These are phyloP conservation scores for Naganishia friedmannii DNA, from an alignment of 768 basidiomycete genomes.

Conservation along the genomic window DNA sequence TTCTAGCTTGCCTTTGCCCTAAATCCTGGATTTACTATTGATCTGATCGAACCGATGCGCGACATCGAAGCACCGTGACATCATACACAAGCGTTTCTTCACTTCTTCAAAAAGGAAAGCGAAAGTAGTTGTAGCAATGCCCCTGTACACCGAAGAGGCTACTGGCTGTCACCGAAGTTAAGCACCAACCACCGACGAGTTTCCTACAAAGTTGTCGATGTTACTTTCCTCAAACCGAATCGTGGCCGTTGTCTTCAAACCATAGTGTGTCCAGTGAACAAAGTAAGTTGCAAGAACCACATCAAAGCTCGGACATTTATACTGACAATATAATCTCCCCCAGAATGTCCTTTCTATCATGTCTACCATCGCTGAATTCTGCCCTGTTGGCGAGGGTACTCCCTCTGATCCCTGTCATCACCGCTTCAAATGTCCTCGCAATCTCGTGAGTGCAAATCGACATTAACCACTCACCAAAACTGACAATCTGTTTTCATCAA, in stretches of 20 bases:
- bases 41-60: not conserved
- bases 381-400: constrained; percentile 16
- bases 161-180: not conserved
- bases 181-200: not conserved
- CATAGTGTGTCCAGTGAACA: not conserved
- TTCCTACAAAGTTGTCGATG: not conserved
- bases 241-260: not conserved
- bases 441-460: constrained; percentile 20
- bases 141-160: not conserved
- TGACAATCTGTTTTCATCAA: too few relatives aligned
- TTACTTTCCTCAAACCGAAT: not conserved
- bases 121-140: not conserved
- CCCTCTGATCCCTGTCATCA: constrained; percentile 26
- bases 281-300: not conserved
- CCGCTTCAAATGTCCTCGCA: constrained; percentile 27
- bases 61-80: not conserved
- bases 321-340: not conserved
- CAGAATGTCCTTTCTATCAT: constrained; percentile 19
- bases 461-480: too few relatives aligned
- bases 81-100: too few relatives aligned
- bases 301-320: not conserved
- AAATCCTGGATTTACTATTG: not conserved
- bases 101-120: not conserved
- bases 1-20: too few relatives aligned
- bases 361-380: not conserved